phyloP scores from a whole-genome alignment of 345 rosid species.

The Odontarrhena argentea region DNA sequence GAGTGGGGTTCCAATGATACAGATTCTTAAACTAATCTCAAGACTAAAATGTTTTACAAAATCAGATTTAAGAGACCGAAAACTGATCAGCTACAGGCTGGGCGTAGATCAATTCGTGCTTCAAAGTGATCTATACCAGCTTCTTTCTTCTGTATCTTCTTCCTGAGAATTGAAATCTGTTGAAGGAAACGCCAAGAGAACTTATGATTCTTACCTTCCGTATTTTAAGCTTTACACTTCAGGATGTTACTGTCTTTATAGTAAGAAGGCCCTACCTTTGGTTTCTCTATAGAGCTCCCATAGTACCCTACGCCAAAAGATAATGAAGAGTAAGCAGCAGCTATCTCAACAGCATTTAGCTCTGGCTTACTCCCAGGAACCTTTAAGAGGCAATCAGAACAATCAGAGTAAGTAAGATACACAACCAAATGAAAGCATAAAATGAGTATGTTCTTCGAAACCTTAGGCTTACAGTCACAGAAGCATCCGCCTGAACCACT shows the following conservation, averaged over 20 bases:
- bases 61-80: constrained; percentile 5
- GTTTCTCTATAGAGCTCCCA: constrained; percentile 78
- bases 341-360: constrained; percentile 83
- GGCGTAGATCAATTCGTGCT: constrained; percentile 70
- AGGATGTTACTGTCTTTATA: neutral
- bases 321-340: constrained; percentile 76
- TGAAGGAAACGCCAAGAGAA: constrained; percentile 23
- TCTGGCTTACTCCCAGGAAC: constrained; percentile 49
- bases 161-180: constrained; percentile 77
- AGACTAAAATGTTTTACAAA: neutral
- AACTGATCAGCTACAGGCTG: constrained; percentile 25
- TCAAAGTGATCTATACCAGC: constrained; percentile 69
- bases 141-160: constrained; percentile 43
- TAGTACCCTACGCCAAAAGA: constrained; percentile 93
- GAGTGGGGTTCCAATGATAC: neutral
- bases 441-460: constrained; percentile 2
- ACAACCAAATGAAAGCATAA: neutral
- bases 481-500: constrained; percentile 81
- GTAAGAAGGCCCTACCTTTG: constrained; percentile 58
- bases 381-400: constrained; percentile 40
- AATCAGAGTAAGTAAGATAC: constrained; percentile 1
- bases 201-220: constrained; percentile 8
- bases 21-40: neutral
- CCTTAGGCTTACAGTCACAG: constrained; percentile 49
- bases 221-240: constrained; percentile 6